Base-by-base conservation (phyloP, 805 yeast species). In the Teunomyces lycoperdinae region DNA sequence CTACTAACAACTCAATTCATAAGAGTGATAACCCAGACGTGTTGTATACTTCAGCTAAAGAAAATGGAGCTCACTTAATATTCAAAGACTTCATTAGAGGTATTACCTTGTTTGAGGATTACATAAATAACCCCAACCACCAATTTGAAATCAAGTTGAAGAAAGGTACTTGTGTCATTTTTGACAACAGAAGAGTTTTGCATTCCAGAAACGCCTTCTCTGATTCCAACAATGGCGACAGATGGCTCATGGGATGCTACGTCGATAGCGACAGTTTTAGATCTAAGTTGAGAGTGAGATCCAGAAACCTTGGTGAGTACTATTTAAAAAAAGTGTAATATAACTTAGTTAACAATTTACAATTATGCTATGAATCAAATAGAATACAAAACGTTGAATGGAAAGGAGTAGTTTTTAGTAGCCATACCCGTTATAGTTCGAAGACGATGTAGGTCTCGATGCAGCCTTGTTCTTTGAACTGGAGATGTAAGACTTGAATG, bases 221-320 rank as follows among this genome's bases (percentile, higher is more conserved):
- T 9, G 69, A 63, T 68, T 44, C 69, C 58, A 76, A 73, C 48
- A 75, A 77, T 9, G 76, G 79, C 3, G 79, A 63, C 40, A 73
- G 94, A 52, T 83, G 89, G 87, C 67, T 87, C 46, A 83, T 85
- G 76, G 92, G 92, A 1, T 80, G 89, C 43, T 87, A 86, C 60
- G 66, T 85, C 26, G 92, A 87, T 58, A 81, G 80, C 14, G 95
- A 87, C 59, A 73, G 87, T 31, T 85, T 76, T 62, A 69, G 81
- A 51, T 84, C 90, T n/a, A 81, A 73, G 51, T 61, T 83, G 41
- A 71, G 84, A 55, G 47, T 63, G 3, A 41, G 43, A 29, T 41
- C 34, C 3, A 41, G 43, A 41, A 41, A 28, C 27, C 29, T 24
- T 26, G 41, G 41, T 20, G 41, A 38, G 20, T 38, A 38, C 41